These are phyloP conservation scores for Spencermartinsiella europaea DNA, from an alignment of 805 yeast genomes.

Conservation along the genomic window DNA sequence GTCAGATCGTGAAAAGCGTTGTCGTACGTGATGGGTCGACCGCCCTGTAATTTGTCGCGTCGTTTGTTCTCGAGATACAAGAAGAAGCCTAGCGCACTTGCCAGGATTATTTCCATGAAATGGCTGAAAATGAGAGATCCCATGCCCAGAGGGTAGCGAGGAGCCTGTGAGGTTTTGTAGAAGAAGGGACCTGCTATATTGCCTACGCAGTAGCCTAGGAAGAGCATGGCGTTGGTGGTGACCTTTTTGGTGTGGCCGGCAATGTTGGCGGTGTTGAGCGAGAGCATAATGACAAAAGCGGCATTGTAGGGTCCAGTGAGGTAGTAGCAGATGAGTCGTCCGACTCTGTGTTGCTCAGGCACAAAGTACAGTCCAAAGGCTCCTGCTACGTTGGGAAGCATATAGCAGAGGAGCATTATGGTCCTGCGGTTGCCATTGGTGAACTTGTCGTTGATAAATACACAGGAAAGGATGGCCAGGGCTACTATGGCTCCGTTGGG, in stretches of 20 bases:
- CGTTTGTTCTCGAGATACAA: conserved; percentile 9
- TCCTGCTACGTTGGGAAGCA: conserved; percentile 25
- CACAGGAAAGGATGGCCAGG: conserved; percentile 23
- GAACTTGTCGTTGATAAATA: conserved; percentile 8
- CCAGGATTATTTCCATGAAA: conserved; percentile 21
- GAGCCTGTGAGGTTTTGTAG: conserved; percentile 13
- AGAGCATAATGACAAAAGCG: conserved; percentile 12
- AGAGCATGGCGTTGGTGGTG: conserved; percentile 40
- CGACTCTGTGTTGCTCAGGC: conserved; percentile 31
- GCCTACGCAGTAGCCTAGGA: conserved; percentile 50
- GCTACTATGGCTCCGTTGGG: conserved; percentile 44
- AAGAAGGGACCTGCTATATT: conserved; percentile 49
- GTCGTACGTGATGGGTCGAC: conserved; percentile 1
- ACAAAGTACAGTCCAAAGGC: conserved; percentile 42
- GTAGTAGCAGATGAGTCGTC: conserved; percentile 37
- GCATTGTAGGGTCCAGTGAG: conserved; percentile 27
- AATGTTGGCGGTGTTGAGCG: conserved; percentile 40
- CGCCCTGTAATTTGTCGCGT: conserved; percentile 8
- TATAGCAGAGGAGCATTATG: conserved; percentile 34
- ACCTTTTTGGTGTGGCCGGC: conserved; percentile 57
- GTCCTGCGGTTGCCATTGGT: conserved; percentile 6
- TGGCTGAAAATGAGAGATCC: conserved; percentile 16
- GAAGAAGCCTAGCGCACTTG: conserved; percentile 13
- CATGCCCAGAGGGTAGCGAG: conserved; percentile 24
- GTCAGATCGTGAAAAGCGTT: conserved; percentile 13